These are phyloP conservation scores for Chrysoporthe austroafricana DNA, from an alignment of 2,329 filamentous ascomycete genomes.

Conservation along the genomic window DNA sequence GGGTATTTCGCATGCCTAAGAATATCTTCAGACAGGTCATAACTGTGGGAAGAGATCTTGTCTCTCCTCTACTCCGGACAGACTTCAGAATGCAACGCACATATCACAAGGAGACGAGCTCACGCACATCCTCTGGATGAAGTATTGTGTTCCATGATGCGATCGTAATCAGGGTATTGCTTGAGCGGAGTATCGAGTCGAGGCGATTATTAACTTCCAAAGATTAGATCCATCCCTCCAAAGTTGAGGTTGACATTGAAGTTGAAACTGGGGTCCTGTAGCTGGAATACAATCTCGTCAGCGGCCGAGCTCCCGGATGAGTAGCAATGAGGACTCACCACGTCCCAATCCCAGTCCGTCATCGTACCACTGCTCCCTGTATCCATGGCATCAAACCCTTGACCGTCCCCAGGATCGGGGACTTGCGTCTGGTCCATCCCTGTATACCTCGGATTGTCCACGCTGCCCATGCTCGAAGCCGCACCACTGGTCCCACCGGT, in stretches of 20 bases:
- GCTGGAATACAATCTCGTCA: slow-evolving; percentile 23
- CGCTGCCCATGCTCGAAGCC: neutral
- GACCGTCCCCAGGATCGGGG: neutral
- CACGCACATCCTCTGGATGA: neutral
- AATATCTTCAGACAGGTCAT: no score
- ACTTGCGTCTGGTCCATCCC: neutral
- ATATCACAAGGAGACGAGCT: neutral
- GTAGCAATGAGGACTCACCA: slow-evolving; percentile 27
- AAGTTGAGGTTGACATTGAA: slow-evolving; percentile 31
- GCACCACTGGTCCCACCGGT: neutral
- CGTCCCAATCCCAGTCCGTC: slow-evolving; percentile 32
- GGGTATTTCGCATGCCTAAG: no score
- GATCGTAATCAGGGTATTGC: neutral
- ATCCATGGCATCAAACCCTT: neutral
- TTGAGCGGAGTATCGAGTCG: neutral
- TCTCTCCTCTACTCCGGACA: no score
- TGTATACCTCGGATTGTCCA: slow-evolving; percentile 1
- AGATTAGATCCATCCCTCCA: slow-evolving; percentile 28
- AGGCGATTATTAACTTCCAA: slow-evolving; percentile 12
- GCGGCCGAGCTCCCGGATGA: neutral
- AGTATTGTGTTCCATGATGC: neutral
- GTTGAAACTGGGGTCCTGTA: slow-evolving; percentile 31
- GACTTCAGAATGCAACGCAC: neutral
- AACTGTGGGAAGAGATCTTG: no score
- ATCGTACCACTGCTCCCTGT: slow-evolving; percentile 11